These are phyloP conservation scores for Themeda triandra DNA, from an alignment of 176 grass and related monocot species.

Conservation along the genomic window DNA sequence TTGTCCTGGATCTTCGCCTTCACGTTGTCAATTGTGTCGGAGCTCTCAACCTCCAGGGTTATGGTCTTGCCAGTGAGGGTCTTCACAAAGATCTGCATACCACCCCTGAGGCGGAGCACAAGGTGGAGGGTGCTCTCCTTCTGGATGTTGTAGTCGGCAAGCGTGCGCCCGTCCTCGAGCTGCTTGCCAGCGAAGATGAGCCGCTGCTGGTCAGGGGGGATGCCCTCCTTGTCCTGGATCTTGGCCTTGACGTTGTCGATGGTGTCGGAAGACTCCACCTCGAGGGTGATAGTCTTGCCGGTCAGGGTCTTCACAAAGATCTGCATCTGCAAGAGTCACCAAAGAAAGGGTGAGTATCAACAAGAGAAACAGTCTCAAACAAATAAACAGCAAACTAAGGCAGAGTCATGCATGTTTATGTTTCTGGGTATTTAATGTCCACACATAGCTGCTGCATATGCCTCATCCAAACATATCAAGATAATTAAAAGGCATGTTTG, in stretches of 20 bases:
- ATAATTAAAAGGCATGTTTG: neutral
- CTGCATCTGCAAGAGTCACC: slow-evolving; percentile 34
- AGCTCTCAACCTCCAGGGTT: slow-evolving; percentile 41
- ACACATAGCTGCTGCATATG: neutral
- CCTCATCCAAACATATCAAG: neutral
- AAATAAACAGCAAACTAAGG: neutral
- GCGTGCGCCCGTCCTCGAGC: slow-evolving; percentile 57
- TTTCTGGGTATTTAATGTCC: neutral
- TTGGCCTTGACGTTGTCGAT: slow-evolving; percentile 64
- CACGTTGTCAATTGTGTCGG: slow-evolving; percentile 59
- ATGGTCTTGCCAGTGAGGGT: slow-evolving; percentile 55
- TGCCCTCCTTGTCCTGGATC: slow-evolving; percentile 83
- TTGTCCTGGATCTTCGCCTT: slow-evolving; percentile 92
- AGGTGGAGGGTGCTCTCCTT: slow-evolving; percentile 67
- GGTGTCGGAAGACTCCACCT: slow-evolving; percentile 47
- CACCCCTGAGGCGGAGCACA: slow-evolving; percentile 52
- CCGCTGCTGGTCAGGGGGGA: slow-evolving; percentile 59
- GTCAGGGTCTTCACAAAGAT: slow-evolving; percentile 50
- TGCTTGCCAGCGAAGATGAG: slow-evolving; percentile 60
- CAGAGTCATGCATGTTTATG: too few species aligned
- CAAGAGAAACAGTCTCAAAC: neutral
- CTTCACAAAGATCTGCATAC: slow-evolving; percentile 70
- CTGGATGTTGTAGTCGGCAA: slow-evolving; percentile 70
- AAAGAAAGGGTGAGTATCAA: neutral
- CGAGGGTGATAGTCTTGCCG: slow-evolving; percentile 46